Evolutionary conservation across 805 yeast genomes (phyloP), one percentile per base, ranked within the genome.

Genomic region (Metschnikowia noctiluminum): DNA sequence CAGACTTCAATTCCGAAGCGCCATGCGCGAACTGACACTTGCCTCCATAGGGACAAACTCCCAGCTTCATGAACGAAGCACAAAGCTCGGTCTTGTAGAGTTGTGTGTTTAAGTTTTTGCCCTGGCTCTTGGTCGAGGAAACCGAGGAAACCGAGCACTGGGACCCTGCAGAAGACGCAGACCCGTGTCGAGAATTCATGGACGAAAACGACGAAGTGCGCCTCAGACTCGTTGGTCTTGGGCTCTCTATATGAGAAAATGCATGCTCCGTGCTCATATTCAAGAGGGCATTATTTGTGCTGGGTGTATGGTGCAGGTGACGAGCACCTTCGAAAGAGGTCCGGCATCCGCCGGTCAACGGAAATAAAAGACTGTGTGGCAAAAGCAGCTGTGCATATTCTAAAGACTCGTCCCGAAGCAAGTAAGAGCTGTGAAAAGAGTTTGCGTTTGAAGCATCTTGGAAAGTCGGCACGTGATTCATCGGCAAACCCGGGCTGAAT

Each of bases 1-100:
- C 83, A 11, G 67, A 57, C 65, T 88, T 88, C 58, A 90, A 72
- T 65, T 90, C 97, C 46, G 77, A 70, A 36, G 79, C 74, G 15
- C 97, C 97, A 62, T 90, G 97, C 6, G 97, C 97, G 76, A 90
- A 90, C 70, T 90, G 97, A 66, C 97, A 90, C 71, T 90, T 90
- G 55, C 79, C 77, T 2, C 96, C 96, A 64, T 90, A 90, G 13
- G 96, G 96, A 65, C 97, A 90, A 11, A 62, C 55, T 26, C 82
- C 82, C 55, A 81, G 78, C 58, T 79, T 81, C 62, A 82, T 79
- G 63, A 77, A 90, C 27, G 91, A 84, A 36, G 84, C 85, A 66
- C 97, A 90, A 48, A 91, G 75, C 66, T 90, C 97, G 0, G 97
- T 91, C 70, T 90, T 90, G 78, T 89, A 90, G 36, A 90, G 75